These are phyloP conservation scores for Abelmoschus esculentus DNA, from an alignment of 345 rosid genomes.

Conservation along the genomic window DNA sequence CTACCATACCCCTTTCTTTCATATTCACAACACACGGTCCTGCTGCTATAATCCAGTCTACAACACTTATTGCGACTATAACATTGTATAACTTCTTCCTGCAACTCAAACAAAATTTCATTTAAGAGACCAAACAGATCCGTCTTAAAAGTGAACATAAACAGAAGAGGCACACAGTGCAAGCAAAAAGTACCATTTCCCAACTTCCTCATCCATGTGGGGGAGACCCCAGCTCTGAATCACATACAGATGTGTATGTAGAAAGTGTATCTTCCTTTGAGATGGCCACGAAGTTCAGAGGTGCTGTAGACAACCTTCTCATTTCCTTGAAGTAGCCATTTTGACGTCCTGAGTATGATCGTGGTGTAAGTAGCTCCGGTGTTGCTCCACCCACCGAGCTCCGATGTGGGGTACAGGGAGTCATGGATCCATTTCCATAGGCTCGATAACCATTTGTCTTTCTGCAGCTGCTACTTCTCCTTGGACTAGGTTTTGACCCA, in stretches of 20 bases:
- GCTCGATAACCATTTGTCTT: conserved; percentile 62
- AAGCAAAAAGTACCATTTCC: conserved; percentile 22
- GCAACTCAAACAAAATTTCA: not conserved
- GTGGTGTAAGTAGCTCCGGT: conserved; percentile 82
- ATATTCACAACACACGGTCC: conserved; percentile 1
- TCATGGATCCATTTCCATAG: conserved; percentile 83
- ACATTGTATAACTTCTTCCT: not conserved
- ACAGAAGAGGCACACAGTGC: not conserved
- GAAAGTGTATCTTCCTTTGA: conserved; percentile 83
- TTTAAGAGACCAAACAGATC: not conserved
- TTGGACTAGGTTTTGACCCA: conserved; percentile 91
- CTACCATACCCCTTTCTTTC: not conserved
- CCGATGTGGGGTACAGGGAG: conserved; percentile 71
- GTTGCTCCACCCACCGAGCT: conserved; percentile 60
- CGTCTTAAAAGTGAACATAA: not conserved
- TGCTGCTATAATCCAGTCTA: not conserved
- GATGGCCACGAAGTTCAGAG: conserved; percentile 72
- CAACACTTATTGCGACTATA: not conserved
- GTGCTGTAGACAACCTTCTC: conserved; percentile 74
- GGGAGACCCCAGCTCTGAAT: conserved; percentile 84
- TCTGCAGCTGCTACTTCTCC: conserved; percentile 80
- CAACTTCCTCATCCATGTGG: conserved; percentile 39
- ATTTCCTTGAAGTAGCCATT: conserved; percentile 81
- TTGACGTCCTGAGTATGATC: conserved; percentile 87
- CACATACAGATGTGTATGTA: conserved; percentile 70